Conservation (phyloP, 1,139 yeast genomes). For the Petasospora rhodanensis region DNA sequence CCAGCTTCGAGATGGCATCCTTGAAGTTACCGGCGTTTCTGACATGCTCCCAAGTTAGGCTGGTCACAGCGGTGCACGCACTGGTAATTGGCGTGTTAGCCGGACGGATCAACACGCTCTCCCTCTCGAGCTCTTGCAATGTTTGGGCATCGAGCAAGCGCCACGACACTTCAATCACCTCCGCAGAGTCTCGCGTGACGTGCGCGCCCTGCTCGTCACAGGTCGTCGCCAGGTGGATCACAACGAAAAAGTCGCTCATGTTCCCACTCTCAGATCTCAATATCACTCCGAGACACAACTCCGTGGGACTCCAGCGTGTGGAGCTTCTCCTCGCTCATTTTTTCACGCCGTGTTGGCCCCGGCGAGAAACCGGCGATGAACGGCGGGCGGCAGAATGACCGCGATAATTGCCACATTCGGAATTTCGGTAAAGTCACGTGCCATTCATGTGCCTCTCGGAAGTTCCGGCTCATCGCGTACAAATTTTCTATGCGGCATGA, state of each 20-base stretch:
- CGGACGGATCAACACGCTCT: conserved; percentile 54
- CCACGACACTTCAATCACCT: conserved; percentile 69
- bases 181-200: conserved; percentile 60
- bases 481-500: no score
- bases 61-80: conserved; percentile 48
- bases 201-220: conserved; percentile 61
- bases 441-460: no score
- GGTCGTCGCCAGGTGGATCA: conserved; percentile 60
- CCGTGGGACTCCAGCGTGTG: no score
- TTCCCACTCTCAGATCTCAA: no score
- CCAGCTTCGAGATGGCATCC: conserved; percentile 56
- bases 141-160: conserved; percentile 32
- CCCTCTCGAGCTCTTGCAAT: conserved; percentile 35
- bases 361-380: no score
- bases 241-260: conserved; percentile 60
- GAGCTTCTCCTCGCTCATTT: no score
- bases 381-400: no score
- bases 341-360: no score
- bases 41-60: conserved; percentile 62
- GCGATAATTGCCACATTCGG: no score
- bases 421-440: no score
- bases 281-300: no score
- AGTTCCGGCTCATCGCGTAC: no score
- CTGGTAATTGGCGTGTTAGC: conserved; percentile 65
- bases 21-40: conserved; percentile 48